phyloP scores from a whole-genome alignment of 345 rosid species.

The Boechera retrofracta region DNA sequence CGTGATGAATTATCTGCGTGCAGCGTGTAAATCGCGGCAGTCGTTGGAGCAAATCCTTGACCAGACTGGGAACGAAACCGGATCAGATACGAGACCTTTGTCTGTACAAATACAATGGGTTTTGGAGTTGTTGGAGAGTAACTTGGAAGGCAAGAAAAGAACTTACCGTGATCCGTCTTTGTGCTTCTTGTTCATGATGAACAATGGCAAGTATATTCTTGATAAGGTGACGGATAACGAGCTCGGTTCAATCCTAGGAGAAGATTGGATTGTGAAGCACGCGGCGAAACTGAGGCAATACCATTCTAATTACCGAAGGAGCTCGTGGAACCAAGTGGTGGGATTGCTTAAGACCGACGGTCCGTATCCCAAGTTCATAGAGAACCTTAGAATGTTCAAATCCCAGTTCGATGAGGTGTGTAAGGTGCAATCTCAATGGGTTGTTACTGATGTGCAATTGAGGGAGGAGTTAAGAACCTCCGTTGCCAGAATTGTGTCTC shows the following conservation, averaged over 20 bases:
- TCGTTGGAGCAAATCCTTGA: conserved; percentile 76
- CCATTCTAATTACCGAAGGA: conserved; percentile 59
- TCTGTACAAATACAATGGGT: conserved; percentile 80
- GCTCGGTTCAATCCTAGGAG: conserved; percentile 67
- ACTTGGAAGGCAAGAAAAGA: conserved; percentile 81
- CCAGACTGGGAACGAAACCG: conserved; percentile 50
- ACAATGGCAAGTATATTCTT: conserved; percentile 79
- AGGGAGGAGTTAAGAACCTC: conserved; percentile 64
- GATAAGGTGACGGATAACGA: conserved; percentile 76
- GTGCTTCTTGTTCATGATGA: conserved; percentile 80
- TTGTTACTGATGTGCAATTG: conserved; percentile 60
- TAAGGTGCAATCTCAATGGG: conserved; percentile 58
- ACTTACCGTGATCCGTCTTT: conserved; percentile 66
- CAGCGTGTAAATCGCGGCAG: conserved; percentile 74
- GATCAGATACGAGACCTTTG: conserved; percentile 55
- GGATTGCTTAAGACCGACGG: conserved; percentile 56
- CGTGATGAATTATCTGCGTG: conserved; percentile 87
- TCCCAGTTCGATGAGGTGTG: conserved; percentile 57
- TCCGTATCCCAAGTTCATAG: conserved; percentile 46
- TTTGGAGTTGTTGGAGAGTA: conserved; percentile 87
- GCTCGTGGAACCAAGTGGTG: conserved; percentile 74
- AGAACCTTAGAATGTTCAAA: conserved; percentile 63
- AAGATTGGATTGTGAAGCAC: conserved; percentile 85
- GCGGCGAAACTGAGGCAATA: conserved; percentile 67
- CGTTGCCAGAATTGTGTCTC: conserved; percentile 52